Conservation (phyloP, 208 protist genomes). For the Wallacemonas rigidus region DNA sequence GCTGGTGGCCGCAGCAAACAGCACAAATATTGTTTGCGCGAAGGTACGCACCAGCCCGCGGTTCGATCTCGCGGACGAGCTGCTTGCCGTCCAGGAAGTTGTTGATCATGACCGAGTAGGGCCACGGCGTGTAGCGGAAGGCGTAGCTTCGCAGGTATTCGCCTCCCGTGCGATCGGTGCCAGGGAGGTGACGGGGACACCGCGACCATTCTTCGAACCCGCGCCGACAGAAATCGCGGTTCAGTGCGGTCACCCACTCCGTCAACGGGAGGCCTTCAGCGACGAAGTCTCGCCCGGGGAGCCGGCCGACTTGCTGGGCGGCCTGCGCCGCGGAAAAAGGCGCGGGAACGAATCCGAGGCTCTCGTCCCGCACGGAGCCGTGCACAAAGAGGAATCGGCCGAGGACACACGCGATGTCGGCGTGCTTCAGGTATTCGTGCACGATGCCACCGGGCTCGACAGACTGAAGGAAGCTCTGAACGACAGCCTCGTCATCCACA, state of each 20-base stretch:
- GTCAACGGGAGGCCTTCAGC: conserved; percentile 1
- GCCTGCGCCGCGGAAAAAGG: conserved; percentile 16
- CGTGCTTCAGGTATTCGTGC: conserved; percentile 48
- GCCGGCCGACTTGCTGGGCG: background rate
- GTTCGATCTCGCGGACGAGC: conserved; percentile 9
- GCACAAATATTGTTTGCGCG: conserved; percentile 30
- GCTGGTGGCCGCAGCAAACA: conserved; percentile 61
- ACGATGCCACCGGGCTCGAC: conserved; percentile 38
- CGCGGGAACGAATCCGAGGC: conserved; percentile 43
- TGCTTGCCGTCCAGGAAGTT: conserved; percentile 18
- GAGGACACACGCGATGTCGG: conserved; percentile 32
- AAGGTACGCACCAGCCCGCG: conserved; percentile 40
- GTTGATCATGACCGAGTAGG: conserved; percentile 42
- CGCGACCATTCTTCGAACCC: conserved; percentile 35
- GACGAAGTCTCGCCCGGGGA: conserved; percentile 1
- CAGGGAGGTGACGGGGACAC: conserved; percentile 3
- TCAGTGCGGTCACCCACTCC: conserved; percentile 48
- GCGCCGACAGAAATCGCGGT: conserved; percentile 32
- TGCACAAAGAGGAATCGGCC: conserved; percentile 65
- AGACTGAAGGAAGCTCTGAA: conserved; percentile 37
- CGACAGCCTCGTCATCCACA: conserved; percentile 41
- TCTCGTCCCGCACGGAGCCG: conserved; percentile 37
- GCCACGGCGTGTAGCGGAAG: conserved; percentile 25
- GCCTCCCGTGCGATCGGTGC: conserved; percentile 18
- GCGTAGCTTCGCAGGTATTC: conserved; percentile 43